Percentiles rank a stretch among this genome's conserved stretches.
These are phyloP conservation scores for Pseudogymnoascus sp. DNA, from an alignment of 2,329 filamentous ascomycete species.

Conservation along the genomic window DNA sequence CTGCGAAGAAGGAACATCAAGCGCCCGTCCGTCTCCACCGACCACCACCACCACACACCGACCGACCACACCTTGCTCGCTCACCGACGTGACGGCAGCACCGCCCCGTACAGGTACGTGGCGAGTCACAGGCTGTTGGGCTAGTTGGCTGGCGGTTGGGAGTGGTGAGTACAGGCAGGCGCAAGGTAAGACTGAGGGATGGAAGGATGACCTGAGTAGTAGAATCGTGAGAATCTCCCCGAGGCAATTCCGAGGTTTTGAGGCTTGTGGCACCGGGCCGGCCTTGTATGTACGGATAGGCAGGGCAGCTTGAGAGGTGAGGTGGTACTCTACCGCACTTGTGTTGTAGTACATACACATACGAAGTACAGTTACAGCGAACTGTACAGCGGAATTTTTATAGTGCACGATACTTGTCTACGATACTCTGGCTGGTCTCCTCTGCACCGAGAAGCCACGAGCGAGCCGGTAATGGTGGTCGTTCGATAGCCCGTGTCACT, in stretches of 20 bases:
- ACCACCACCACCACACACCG: background rate
- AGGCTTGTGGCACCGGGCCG: background rate
- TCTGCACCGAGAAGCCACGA: background rate
- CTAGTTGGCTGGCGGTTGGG: background rate
- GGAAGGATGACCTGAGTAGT: background rate
- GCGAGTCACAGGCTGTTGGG: background rate
- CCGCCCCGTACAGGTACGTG: background rate
- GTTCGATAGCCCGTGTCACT: background rate
- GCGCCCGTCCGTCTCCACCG: background rate
- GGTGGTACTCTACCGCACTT: background rate
- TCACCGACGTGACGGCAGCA: background rate
- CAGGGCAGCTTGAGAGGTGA: background rate
- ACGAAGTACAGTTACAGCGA: background rate
- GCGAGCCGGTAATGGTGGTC: background rate
- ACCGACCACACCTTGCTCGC: background rate
- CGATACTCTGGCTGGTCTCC: background rate
- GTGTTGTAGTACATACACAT: background rate
- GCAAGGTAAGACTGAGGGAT: background rate
- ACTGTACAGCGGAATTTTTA: background rate
- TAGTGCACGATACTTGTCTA: background rate
- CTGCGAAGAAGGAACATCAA: background rate
- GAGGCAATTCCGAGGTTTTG: slow-evolving; percentile 1
- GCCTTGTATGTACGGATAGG: background rate
- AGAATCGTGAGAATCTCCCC: background rate
- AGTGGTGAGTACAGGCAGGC: background rate